A percentile compares a stretch with the other conserved stretches of the same genome.
Evolutionary conservation across 805 yeast species (phyloP).

Genomic region (Saccharomycopsis synnaedendra): DNA sequence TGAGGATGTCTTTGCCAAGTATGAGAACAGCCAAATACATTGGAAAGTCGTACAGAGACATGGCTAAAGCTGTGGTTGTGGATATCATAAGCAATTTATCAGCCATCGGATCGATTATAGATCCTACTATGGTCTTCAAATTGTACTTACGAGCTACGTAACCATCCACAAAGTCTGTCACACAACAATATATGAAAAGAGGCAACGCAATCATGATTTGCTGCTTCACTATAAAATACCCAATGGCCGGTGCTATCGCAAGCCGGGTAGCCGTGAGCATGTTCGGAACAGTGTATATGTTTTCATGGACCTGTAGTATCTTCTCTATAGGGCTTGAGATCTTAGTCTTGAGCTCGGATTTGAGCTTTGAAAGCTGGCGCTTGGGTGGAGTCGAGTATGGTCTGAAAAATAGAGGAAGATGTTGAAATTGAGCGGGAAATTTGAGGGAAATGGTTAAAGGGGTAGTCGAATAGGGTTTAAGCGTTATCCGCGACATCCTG

Average conservation of each 20-base stretch:
- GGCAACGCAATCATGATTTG: slow-evolving; percentile 55
- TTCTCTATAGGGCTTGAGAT: no score
- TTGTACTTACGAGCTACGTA: slow-evolving; percentile 75
- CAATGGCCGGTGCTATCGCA: slow-evolving; percentile 75
- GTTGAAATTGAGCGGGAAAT: no score
- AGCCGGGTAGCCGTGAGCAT: slow-evolving; percentile 71
- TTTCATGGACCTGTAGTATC: slow-evolving; percentile 28
- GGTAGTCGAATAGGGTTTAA: no score
- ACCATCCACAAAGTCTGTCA: slow-evolving; percentile 91
- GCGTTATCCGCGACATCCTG: no score
- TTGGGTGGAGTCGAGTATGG: no score
- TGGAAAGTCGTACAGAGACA: slow-evolving; percentile 57
- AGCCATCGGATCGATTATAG: slow-evolving; percentile 90
- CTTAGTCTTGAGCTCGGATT: no score
- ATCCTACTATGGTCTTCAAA: slow-evolving; percentile 72
- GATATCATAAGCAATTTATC: slow-evolving; percentile 86
- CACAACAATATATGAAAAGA: slow-evolving; percentile 72
- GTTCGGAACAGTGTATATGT: slow-evolving; percentile 79
- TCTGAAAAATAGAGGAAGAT: no score
- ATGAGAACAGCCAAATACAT: slow-evolving; percentile 53
- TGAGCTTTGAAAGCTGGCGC: no score
- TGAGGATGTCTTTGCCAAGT: slow-evolving; percentile 70
- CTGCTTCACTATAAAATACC: slow-evolving; percentile 59
- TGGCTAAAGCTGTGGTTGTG: slow-evolving; percentile 64
- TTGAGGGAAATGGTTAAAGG: no score